Conservation (phyloP, 768 basidiomycete species). For the Leccinum longicurvipes region DNA sequence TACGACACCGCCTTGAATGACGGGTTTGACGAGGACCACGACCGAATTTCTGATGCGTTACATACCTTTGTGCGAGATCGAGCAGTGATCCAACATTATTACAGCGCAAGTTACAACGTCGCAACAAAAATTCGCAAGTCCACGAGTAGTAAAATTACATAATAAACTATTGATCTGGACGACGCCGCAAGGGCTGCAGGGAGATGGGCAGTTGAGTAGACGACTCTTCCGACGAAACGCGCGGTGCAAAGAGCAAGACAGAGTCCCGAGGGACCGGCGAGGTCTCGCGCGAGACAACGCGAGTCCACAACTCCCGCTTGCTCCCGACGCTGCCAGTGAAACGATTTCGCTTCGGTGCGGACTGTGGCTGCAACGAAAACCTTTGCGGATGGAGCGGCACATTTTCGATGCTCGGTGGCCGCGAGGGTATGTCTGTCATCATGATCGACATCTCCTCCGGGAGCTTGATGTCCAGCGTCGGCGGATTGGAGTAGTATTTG, state of each 20-base stretch:
- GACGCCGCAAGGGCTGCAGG: conserved; percentile 27
- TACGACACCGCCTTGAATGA: conserved; percentile 73
- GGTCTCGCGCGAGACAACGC: conserved; percentile 9
- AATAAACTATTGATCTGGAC: conserved; percentile 8
- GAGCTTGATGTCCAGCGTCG: conserved; percentile 9
- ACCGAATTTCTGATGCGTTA: too few species aligned
- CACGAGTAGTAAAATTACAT: background rate
- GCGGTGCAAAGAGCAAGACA: conserved; percentile 9
- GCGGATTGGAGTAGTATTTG: conserved; percentile 15
- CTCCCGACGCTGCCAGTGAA: conserved; percentile 18
- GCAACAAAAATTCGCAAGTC: background rate
- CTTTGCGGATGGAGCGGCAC: conserved; percentile 22
- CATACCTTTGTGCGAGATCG: conserved; percentile 91
- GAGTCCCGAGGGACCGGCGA: conserved; percentile 5
- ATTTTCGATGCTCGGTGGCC: conserved; percentile 15
- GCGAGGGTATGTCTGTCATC: conserved; percentile 9
- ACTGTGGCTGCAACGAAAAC: conserved; percentile 11
- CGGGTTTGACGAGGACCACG: background rate
- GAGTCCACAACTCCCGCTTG: conserved; percentile 21
- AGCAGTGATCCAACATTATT: conserved; percentile 90
- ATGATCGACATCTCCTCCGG: conserved; percentile 11
- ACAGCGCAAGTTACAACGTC: too few species aligned
- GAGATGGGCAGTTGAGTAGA: conserved; percentile 4
- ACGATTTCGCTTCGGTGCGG: background rate
- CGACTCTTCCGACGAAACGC: conserved; percentile 11